Conservation (phyloP, 352 stramenopile species). For the Phytopythium litorale region DNA sequence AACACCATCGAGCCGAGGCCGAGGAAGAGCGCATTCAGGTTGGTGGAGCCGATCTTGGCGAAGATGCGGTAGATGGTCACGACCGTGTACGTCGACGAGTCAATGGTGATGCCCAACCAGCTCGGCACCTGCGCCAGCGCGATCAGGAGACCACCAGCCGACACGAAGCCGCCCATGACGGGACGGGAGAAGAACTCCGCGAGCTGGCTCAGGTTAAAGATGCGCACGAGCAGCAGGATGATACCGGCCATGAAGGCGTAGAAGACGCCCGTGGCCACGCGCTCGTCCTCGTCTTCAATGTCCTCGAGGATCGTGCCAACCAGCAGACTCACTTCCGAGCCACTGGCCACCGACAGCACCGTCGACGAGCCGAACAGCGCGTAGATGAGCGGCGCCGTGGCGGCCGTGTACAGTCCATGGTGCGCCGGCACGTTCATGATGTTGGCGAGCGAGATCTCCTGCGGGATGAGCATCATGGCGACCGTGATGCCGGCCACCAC, state of each 20-base stretch:
- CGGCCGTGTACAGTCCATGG: slow-evolving; percentile 88
- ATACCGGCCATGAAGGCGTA: slow-evolving; percentile 71
- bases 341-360: slow-evolving; percentile 79
- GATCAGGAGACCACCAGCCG: slow-evolving; percentile 85
- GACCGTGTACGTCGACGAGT: slow-evolving; percentile 38
- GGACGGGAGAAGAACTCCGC: slow-evolving; percentile 87
- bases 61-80: slow-evolving; percentile 58
- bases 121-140: slow-evolving; percentile 86
- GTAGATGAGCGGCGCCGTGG: slow-evolving; percentile 81
- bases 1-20: slow-evolving; percentile 50
- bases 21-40: slow-evolving; percentile 70
- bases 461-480: slow-evolving; percentile 77
- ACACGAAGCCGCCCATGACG: slow-evolving; percentile 90
- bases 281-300: slow-evolving; percentile 33
- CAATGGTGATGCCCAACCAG: slow-evolving; percentile 66
- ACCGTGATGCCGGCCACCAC: slow-evolving; percentile 35
- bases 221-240: slow-evolving; percentile 67
- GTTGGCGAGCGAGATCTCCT: slow-evolving; percentile 28
- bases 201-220: slow-evolving; percentile 83
- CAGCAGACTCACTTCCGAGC: slow-evolving; percentile 55
- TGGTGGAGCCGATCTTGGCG: slow-evolving; percentile 44
- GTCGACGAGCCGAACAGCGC: slow-evolving; percentile 76
- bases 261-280: slow-evolving; percentile 38
- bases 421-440: slow-evolving; percentile 82
- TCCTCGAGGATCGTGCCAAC: slow-evolving; percentile 52